Evolutionary conservation across 768 basidiomycete species (phyloP), one percentile per base, ranked within the genome.

Genomic region (Pleurotus cornucopiae): DNA sequence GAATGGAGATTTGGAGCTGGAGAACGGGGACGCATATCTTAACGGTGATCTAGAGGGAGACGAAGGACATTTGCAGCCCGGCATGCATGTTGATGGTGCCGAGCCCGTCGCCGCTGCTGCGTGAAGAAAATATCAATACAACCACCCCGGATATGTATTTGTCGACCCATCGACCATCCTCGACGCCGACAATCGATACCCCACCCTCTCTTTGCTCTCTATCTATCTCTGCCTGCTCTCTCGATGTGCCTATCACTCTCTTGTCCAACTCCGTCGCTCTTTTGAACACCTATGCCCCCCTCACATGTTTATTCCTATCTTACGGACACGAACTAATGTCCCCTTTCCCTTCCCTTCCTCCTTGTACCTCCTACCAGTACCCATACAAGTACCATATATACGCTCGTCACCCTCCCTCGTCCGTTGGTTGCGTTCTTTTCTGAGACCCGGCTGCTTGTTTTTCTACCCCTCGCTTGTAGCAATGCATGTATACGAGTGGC

Each of bases 81-180:
- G 73, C 61, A 79, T 80, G 78, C 75, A 72, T 60, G 63, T 79
- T 53, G 74, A 82, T 60, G 71, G 66, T 16, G 68, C 67, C 60
- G 68, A 68, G 56, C 65, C 64, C 60, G 66, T 68, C 59, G 71
- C 67, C 58, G 66, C 65, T 54, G 60, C 62, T 55, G 62, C 62
- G 30, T 62, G 60, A 56, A 57, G 54, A 51, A 34, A 34, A 34
- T 34, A 34, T 55, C 59, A 37, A 60, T 51, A 56, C 40, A 40
- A 58, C 63, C 53, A 56, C 47, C 48, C 60, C 49, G 56, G 55
- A 46, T 51, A 16, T 44, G 48, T 56, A 37, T 16, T 58, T 47
- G 41, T 54, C 44, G 38, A 45, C 46, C 13, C 38, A 46, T 55
- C 52, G 38, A 49, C 58, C 4, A 25, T 5, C 44, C 44, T 56